Evolutionary conservation across 225 moss, liverwort and hornwort genomes (phyloP), one percentile per base, ranked within the genome.

Genomic region (Neckera pumila): DNA sequence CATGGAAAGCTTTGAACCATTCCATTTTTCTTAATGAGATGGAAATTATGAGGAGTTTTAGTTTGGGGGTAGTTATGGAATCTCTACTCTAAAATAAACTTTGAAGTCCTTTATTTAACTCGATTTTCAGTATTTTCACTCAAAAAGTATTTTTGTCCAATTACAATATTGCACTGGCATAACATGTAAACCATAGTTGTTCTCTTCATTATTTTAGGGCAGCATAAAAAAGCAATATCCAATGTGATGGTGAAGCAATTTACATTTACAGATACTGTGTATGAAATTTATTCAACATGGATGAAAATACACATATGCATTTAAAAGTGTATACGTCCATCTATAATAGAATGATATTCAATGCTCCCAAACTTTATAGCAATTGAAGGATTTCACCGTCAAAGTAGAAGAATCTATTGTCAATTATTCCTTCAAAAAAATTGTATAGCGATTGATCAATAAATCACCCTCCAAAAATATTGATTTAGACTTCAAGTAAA

Each of bases 211-310:
- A 70, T 8, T 40, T 36, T 8, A 2, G 14, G 42, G 5, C 8
- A 40, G 0, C 2, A 8, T 8, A n/a, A 71, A 15, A 71, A 70
- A 9, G 1, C 0, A 0, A 42, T 42, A 42, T 42, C 15, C 9
- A 14, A 15, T 71, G 26, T 7, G 5, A 26, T 42, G 26, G 26
- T 42, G 15, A 42, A 42, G 1, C 0, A 14, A 70, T 70, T 70
- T 26, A 40, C 11, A 42, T 38, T 11, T 8, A 14, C 14, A 40
- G 1, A 40, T 3, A 70, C n/a, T n/a, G n/a, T n/a, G n/a, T n/a
- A 8, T 26, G 14, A 70, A 70, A 8, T 40, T 14, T 11, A 25
- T 1, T 26, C 25, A 69, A 70, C 0, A 5, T 25, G 25, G 8
- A 40, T 70, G 40, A 25, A 40, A 70, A 70, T 14, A 25, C 14